Percentiles rank a stretch among this genome's conserved stretches.
These are phyloP conservation scores for Thozetella sp. DNA, from an alignment of 495 filamentous ascomycete genomes.

Conservation along the genomic window DNA sequence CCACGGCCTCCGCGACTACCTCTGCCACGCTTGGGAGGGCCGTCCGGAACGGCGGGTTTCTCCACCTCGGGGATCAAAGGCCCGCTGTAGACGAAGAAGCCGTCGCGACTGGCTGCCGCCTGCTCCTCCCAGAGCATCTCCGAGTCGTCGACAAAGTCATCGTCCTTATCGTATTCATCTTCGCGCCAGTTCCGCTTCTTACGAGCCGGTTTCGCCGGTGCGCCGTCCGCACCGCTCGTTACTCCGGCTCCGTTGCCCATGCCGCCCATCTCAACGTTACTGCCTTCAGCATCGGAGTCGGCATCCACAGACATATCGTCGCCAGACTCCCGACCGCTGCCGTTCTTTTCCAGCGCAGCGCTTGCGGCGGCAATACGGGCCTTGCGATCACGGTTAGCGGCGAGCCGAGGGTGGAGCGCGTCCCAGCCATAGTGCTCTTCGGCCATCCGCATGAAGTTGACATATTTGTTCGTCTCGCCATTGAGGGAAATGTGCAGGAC, in stretches of 20 bases:
- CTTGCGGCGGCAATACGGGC: constrained; percentile 82
- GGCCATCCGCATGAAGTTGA: constrained; percentile 94
- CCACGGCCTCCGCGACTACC: constrained; percentile 60
- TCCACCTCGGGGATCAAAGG: constrained; percentile 85
- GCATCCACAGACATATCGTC: constrained; percentile 73
- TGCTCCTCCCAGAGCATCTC: constrained; percentile 96
- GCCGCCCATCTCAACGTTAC: constrained; percentile 67
- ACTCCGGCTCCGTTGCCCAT: constrained; percentile 57
- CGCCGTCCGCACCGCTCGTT: constrained; percentile 56
- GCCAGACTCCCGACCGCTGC: constrained; percentile 71
- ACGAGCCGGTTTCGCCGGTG: constrained; percentile 61
- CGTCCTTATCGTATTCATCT: constrained; percentile 94
- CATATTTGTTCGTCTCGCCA: constrained; percentile 80
- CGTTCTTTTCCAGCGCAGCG: constrained; percentile 75
- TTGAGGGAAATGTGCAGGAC: constrained; percentile 79
- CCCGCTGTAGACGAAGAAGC: constrained; percentile 87
- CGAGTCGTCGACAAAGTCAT: constrained; percentile 97
- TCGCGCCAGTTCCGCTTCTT: constrained; percentile 84
- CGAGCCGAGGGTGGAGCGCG: constrained; percentile 86
- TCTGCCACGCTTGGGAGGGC: constrained; percentile 68
- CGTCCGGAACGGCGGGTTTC: constrained; percentile 77
- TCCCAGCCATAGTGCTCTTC: constrained; percentile 94
- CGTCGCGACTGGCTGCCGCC: constrained; percentile 89
- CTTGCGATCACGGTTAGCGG: constrained; percentile 78
- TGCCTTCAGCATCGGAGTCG: constrained; percentile 66